Base-by-base conservation (phyloP, 208 protist genomes). In the Leishmania aethiopica region DNA sequence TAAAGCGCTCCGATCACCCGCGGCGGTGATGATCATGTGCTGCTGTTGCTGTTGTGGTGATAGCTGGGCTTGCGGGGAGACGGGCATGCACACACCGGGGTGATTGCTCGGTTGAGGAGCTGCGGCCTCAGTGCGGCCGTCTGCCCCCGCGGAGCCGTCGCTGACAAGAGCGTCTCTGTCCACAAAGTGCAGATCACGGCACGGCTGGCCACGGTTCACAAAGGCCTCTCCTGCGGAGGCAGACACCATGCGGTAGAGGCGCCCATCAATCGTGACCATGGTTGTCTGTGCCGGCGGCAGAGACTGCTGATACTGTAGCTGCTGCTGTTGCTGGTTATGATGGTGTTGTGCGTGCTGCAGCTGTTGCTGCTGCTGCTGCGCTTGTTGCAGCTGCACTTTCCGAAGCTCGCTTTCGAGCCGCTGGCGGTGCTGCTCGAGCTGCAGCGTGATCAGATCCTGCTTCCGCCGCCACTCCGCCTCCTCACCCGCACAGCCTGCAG, bases 401-500 rank as follows among this genome's bases (percentile, higher is more conserved):
- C 57, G 64, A 7, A 79, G 76, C 47, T 79, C 76, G n/a, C 10
- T 72, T 67, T 79, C 76, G 10, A 79, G 62, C 22, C 42, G 76
- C 64, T 57, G 76, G 45, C 76, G 76, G 13, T 40, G 76, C 57
- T 79, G 59, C n/a, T 79, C 76, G 40, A 79, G 55, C 72, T 76
- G 49, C 74, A 77, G 72, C 49, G 72, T 60, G 32, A 57, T 32
- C 72, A 53, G 7, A 8, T 37, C 49, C 49, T 77, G 74, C 74
- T 77, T 57, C 55, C 32, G 74, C 53, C 40, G 74, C 53, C 53
- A 45, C 32, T 42, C 28, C 22, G 11, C 10, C 35, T 32, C 51
- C 53, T 60, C 37, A 49, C 42, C 69, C 25, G 69, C 42, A 51
- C 40, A n/a, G 19, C 49, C 17, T 42, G 22, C 25, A 2, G 8